Base-by-base conservation (phyloP, 805 yeast genomes). In the Lipomyces yamanashiensis region DNA sequence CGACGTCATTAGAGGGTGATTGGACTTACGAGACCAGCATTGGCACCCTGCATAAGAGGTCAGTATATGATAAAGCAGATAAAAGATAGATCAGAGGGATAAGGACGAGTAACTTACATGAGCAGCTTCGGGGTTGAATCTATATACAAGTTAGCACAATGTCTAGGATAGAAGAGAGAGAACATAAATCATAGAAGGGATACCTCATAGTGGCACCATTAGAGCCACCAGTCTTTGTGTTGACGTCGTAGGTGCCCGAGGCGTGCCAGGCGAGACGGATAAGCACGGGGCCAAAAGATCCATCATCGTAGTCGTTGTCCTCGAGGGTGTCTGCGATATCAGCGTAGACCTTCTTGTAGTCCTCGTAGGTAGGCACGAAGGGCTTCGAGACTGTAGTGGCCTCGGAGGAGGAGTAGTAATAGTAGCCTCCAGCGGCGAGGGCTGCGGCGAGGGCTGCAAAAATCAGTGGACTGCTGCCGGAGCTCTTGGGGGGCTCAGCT, bases 251-350 rank as follows among this genome's bases (percentile, higher is more conserved):
- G 19, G 95, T 89, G 41, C 96, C 96, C 62, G 90, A 83, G 41
- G 87, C 84, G 74, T 90, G 96, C 96, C 96, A 90, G 34, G 96
- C 88, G 60, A 89, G 81, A 71, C 96, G 84, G 28, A 90, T 85
- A 47, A 90, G 78, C 15, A 87, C 85, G 9, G 96, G 97, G 0
- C 92, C 87, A 33, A 87, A 85, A 3, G 87, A 83, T 6, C 89
- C 89, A 72, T 85, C 88, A 70, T 86, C 89, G 72, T 80, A 83
- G 58, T 78, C 86, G 51, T 78, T 76, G 51, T 79, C 79, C 51
- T 78, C 69, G 36, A 79, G 71, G 44, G 71, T 67, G 55, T 75
- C 74, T 28, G 76, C 77, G 13, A 80, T 80, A 4, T 75, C 76
- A 19, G 69, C 70, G 73, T 80, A 80, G 67, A 91, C 84, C 63